Evolutionary conservation across 371 early-diverging fungal genomes (phyloP).

Genomic region (Rhizomucor miehei): DNA sequence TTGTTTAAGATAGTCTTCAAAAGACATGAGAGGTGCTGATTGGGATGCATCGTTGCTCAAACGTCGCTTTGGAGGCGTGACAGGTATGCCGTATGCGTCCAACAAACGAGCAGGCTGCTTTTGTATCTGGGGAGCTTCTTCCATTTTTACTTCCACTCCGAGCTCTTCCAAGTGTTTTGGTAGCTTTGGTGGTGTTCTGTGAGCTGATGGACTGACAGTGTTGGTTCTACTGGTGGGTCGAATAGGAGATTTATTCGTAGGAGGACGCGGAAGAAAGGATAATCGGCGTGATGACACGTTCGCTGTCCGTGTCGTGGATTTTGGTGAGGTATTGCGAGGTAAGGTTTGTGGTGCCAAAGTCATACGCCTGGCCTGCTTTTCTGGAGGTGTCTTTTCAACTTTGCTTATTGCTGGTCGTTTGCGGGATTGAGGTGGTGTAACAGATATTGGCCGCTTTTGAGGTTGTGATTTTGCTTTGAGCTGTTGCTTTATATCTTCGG

Average conservation of each 20-base stretch:
- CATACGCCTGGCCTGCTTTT: slow-evolving; percentile 18
- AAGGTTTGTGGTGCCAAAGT: slow-evolving; percentile 19
- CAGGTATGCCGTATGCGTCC: slow-evolving; percentile 22
- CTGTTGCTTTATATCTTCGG: slow-evolving; percentile 20
- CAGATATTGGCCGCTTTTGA: slow-evolving; percentile 6
- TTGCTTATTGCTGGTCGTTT: slow-evolving; percentile 8
- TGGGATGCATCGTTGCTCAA: slow-evolving; percentile 8
- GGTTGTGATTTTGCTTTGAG: slow-evolving; percentile 1
- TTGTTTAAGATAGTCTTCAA: slow-evolving; percentile 16
- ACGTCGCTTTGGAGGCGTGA: slow-evolving; percentile 8
- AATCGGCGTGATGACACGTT: slow-evolving; percentile 2
- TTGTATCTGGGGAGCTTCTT: slow-evolving; percentile 6
- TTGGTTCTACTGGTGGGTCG: neutral
- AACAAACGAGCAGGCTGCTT: slow-evolving; percentile 10
- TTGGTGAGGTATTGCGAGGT: slow-evolving; percentile 8
- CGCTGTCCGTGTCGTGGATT: neutral
- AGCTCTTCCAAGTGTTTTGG: slow-evolving; percentile 17
- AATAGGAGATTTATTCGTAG: neutral
- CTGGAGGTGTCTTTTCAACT: slow-evolving; percentile 9
- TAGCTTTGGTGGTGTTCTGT: slow-evolving; percentile 12
- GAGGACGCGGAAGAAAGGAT: slow-evolving; percentile 8
- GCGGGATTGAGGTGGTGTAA: slow-evolving; percentile 2
- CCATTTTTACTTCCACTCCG: slow-evolving; percentile 5
- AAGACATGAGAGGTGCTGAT: slow-evolving; percentile 2
- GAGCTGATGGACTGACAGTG: neutral